Evolutionary conservation across 495 filamentous ascomycete genomes (phyloP).

Genomic region (Hypoxylon rickii): DNA sequence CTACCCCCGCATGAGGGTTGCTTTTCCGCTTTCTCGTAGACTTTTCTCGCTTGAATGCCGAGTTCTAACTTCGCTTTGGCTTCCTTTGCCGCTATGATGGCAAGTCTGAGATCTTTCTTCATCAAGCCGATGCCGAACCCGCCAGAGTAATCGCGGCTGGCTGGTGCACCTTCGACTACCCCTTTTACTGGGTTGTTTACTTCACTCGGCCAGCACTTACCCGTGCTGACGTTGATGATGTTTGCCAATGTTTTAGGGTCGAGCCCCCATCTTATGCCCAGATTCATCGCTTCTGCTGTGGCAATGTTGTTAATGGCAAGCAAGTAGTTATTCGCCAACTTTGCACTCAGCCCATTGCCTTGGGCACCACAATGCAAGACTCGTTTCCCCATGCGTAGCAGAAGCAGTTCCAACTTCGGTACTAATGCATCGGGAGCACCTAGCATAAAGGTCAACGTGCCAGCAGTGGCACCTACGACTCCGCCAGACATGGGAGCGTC

Average conservation of each 20-base stretch:
- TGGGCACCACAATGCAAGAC: slow-evolving; percentile 81
- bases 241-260: slow-evolving; percentile 77
- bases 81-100: slow-evolving; percentile 72
- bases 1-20: slow-evolving; percentile 66
- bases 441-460: slow-evolving; percentile 85
- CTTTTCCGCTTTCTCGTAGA: slow-evolving; percentile 68
- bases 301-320: slow-evolving; percentile 92
- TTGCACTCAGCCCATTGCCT: slow-evolving; percentile 79
- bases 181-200: slow-evolving; percentile 91
- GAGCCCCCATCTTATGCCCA: slow-evolving; percentile 82
- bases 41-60: slow-evolving; percentile 63
- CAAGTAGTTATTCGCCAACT: slow-evolving; percentile 93
- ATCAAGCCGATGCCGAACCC: slow-evolving; percentile 85
- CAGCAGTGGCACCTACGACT: slow-evolving; percentile 77
- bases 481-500: slow-evolving; percentile 88
- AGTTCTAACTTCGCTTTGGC: slow-evolving; percentile 68
- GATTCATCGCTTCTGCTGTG: slow-evolving; percentile 89
- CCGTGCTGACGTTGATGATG: slow-evolving; percentile 84
- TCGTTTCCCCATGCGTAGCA: slow-evolving; percentile 80
- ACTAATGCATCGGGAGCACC: slow-evolving; percentile 66
- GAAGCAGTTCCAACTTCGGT: slow-evolving; percentile 61
- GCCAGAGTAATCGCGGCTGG: slow-evolving; percentile 73
- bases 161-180: slow-evolving; percentile 74
- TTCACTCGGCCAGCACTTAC: slow-evolving; percentile 89
- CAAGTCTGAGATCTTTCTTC: slow-evolving; percentile 79